Conservation (phyloP, 202 grass and related monocot species). For the Saccharum hybrid region DNA sequence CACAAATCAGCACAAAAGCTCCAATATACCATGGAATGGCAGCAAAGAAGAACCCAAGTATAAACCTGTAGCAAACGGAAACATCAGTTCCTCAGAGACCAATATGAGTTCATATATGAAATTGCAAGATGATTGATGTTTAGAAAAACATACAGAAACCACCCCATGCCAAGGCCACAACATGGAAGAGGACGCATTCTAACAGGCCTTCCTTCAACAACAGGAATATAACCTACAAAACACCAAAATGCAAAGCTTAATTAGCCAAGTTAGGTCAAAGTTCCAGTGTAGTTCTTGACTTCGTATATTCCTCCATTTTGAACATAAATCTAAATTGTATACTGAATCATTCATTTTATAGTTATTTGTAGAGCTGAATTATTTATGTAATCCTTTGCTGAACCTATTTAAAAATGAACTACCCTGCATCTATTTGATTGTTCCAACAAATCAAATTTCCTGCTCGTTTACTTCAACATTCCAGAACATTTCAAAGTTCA, state of each 20-base stretch:
- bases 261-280: not conserved
- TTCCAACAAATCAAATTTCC: not conserved
- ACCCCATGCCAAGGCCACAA: slow-evolving; percentile 89
- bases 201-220: slow-evolving; percentile 75
- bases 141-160: slow-evolving; percentile 78
- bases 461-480: not conserved
- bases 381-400: not conserved
- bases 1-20: slow-evolving; percentile 79
- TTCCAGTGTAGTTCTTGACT: not conserved
- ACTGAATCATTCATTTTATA: not conserved
- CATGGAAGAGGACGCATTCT: slow-evolving; percentile 80
- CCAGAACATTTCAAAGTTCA: not conserved
- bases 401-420: slow-evolving; percentile 2
- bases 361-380: not conserved
- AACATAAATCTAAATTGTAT: not conserved
- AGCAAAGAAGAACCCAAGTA: slow-evolving; percentile 90
- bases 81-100: slow-evolving; percentile 4
- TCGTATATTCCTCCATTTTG: not conserved
- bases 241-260: not conserved
- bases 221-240: slow-evolving; percentile 71
- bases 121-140: slow-evolving; percentile 23
- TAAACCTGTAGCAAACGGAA: slow-evolving; percentile 66
- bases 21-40: slow-evolving; percentile 97
- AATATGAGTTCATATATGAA: slow-evolving; percentile 33
- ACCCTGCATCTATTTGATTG: not conserved